Conservation (phyloP, 306 rosid genomes). For the Cicer chorassanicum region DNA sequence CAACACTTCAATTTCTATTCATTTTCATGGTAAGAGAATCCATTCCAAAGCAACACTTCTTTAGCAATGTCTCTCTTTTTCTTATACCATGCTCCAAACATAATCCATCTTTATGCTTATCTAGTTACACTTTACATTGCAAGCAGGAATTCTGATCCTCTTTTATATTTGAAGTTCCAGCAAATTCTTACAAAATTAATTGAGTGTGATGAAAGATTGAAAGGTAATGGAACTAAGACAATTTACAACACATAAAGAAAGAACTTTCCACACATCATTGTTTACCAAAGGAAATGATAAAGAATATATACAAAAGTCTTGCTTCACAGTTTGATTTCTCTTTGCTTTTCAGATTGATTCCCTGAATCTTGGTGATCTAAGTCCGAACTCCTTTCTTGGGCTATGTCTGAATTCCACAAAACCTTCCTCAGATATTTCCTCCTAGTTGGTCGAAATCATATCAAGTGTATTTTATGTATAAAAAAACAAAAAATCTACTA, state of each 20-base stretch:
- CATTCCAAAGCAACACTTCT: no score
- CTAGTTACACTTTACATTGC: constrained; percentile 68
- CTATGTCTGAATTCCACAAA: constrained; percentile 3
- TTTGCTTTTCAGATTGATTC: neutral
- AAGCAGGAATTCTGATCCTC: constrained; percentile 47
- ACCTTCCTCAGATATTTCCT: constrained; percentile 2
- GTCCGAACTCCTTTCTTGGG: constrained; percentile 6
- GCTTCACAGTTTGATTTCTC: neutral
- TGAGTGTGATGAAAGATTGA: constrained; percentile 18
- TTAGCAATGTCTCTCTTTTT: no score
- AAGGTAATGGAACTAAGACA: constrained; percentile 1
- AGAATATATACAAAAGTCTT: constrained; percentile 2
- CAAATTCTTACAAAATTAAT: constrained; percentile 30
- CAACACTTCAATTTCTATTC: no score
- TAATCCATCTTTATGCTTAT: constrained; percentile 50
- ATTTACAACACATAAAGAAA: constrained; percentile 22
- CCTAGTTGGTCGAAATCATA: constrained; percentile 34
- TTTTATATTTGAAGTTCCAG: constrained; percentile 37
- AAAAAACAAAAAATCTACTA: neutral
- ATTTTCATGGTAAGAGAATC: no score
- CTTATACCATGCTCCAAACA: no score
- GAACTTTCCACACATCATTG: constrained; percentile 8
- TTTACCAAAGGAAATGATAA: constrained; percentile 17
- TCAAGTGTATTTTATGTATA: constrained; percentile 13
- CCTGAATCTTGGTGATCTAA: neutral